Evolutionary conservation across 2,329 filamentous ascomycete genomes (phyloP).

Genomic region (Hymenoscyphus occultus): DNA sequence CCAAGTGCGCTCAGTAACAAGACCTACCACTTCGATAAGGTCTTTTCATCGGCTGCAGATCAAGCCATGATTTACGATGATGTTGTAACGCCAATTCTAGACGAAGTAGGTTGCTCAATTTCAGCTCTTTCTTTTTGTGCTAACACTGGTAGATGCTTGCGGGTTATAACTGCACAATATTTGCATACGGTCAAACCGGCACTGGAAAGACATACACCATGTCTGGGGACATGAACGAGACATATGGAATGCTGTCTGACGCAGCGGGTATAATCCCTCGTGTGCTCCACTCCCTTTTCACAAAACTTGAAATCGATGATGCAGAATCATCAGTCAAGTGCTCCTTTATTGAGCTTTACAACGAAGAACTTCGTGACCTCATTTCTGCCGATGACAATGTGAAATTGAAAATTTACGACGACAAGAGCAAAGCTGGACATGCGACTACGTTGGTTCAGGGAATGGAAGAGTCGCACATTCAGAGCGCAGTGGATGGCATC

Average conservation of each 20-base stretch:
- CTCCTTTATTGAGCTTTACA: constrained; percentile 98
- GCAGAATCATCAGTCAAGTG: constrained; percentile 90
- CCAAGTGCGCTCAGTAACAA: constrained; percentile 92
- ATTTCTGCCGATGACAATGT: constrained; percentile 75
- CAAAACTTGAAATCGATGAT: constrained; percentile 74
- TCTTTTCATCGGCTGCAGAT: constrained; percentile 92
- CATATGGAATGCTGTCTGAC: constrained; percentile 80
- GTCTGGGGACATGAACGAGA: constrained; percentile 95
- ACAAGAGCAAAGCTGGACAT: constrained; percentile 81
- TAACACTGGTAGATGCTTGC: constrained; percentile 67
- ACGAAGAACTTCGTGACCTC: constrained; percentile 91
- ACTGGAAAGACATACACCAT: constrained; percentile 99
- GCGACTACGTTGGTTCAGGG: constrained; percentile 87
- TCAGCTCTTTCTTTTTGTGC: constrained; percentile 8
- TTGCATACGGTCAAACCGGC: constrained; percentile 96
- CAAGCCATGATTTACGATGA: constrained; percentile 94
- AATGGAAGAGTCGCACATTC: constrained; percentile 95
- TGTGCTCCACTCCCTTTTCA: constrained; percentile 82
- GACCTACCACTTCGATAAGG: constrained; percentile 93
- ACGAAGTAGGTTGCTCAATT: constrained; percentile 65
- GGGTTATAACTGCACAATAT: constrained; percentile 97
- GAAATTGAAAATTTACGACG: constrained; percentile 95
- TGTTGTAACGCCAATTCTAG: constrained; percentile 86
- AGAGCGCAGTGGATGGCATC: constrained; percentile 79
- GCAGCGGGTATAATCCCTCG: constrained; percentile 93